Evolutionary conservation across 1,139 yeast genomes (phyloP).

Genomic region (Pneumocystis sp.): DNA sequence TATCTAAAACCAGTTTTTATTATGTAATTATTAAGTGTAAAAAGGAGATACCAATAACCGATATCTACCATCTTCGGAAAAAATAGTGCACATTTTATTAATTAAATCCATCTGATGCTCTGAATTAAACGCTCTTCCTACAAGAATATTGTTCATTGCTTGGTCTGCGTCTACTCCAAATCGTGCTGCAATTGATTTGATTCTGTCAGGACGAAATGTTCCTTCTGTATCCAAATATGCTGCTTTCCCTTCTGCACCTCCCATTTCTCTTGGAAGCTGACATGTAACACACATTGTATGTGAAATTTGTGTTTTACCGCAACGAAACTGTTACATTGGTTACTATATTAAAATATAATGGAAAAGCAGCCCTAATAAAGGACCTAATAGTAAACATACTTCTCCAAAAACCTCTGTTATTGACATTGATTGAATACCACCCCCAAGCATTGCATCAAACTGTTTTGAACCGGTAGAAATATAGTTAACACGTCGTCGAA

Average conservation of each 20-base stretch:
- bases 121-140: constrained; percentile 45
- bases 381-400: constrained; percentile 24
- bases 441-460: constrained; percentile 38
- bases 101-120: constrained; percentile 47
- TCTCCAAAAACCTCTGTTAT: constrained; percentile 52
- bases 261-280: constrained; percentile 38
- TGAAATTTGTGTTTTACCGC: constrained; percentile 48
- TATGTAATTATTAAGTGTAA: neutral
- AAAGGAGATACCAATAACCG: constrained; percentile 24
- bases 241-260: constrained; percentile 50
- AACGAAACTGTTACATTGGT: constrained; percentile 4
- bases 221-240: constrained; percentile 44
- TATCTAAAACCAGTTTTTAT: constrained; percentile 16
- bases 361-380: neutral
- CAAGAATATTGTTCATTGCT: constrained; percentile 34
- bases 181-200: constrained; percentile 38
- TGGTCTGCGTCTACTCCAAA: constrained; percentile 39
- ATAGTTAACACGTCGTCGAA: constrained; percentile 33
- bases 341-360: neutral
- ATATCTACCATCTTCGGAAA: constrained; percentile 35
- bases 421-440: constrained; percentile 44
- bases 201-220: constrained; percentile 42
- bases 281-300: constrained; percentile 48
- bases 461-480: constrained; percentile 43
- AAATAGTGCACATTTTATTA: constrained; percentile 36